These are phyloP conservation scores for Clonostachys solani DNA, from an alignment of 2,329 filamentous ascomycete species.

Conservation along the genomic window DNA sequence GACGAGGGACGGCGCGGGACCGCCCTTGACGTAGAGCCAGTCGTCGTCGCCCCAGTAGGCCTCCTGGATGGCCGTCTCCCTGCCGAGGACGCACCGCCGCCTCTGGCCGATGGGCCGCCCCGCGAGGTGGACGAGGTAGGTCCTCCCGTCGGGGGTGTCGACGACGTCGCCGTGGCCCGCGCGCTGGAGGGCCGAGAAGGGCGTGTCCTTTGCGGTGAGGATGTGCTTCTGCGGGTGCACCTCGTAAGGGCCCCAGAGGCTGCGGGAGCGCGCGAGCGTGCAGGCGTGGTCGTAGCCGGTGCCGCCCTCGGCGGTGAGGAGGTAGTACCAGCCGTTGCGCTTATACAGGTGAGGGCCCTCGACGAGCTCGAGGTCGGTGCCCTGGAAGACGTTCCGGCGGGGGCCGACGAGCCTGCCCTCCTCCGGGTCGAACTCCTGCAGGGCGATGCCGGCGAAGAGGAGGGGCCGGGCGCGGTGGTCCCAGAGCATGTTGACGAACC, in stretches of 20 bases:
- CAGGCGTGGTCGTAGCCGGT: constrained; percentile 58
- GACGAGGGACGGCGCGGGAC: constrained; percentile 47
- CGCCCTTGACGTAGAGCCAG: constrained; percentile 59
- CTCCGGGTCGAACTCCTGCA: constrained; percentile 52
- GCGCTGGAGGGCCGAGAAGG: constrained; percentile 43
- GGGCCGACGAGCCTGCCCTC: constrained; percentile 48
- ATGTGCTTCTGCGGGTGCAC: constrained; percentile 54
- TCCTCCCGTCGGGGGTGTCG: constrained; percentile 46
- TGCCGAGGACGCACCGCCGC: constrained; percentile 47
- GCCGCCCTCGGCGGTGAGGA: constrained; percentile 56
- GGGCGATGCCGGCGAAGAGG: constrained; percentile 49
- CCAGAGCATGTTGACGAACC: constrained; percentile 53
- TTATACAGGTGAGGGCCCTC: constrained; percentile 58
- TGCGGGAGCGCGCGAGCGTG: constrained; percentile 48
- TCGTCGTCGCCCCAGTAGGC: constrained; percentile 54
- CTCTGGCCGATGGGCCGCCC: constrained; percentile 46
- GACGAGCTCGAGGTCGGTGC: constrained; percentile 48
- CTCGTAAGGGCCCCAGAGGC: constrained; percentile 60
- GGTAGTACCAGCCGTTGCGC: constrained; percentile 54
- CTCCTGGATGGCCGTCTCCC: constrained; percentile 55
- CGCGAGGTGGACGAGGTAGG: constrained; percentile 48
- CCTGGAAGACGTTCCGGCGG: constrained; percentile 48
- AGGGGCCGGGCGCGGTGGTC: constrained; percentile 45
- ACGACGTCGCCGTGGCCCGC: constrained; percentile 51
- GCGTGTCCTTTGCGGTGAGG: constrained; percentile 46